phyloP scores from a whole-genome alignment of 2,329 filamentous ascomycete species.

The Epichloe brachyelytri region DNA sequence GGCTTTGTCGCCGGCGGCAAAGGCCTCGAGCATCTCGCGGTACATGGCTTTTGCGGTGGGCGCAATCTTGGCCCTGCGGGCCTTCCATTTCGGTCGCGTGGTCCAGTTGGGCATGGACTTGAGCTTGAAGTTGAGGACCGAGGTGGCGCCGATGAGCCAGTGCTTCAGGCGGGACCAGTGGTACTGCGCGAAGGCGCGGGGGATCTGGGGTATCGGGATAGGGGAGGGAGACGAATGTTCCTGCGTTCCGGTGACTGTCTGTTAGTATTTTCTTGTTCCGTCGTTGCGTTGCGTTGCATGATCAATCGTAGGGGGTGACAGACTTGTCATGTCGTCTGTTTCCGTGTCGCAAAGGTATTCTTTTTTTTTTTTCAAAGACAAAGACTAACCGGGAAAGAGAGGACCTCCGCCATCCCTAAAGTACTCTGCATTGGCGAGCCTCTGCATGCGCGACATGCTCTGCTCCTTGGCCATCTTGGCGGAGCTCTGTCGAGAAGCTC shows the following conservation, averaged over 20 bases:
- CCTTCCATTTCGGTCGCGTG: constrained; percentile 29
- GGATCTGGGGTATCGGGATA: constrained; percentile 20
- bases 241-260: constrained; percentile 14
- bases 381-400: constrained; percentile 20
- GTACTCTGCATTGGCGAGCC: constrained; percentile 18
- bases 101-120: constrained; percentile 32
- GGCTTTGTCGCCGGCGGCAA: constrained; percentile 43
- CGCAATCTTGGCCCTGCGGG: constrained; percentile 27
- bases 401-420: constrained; percentile 21
- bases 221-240: constrained; percentile 33
- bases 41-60: constrained; percentile 48
- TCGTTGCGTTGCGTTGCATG: too few relatives aligned
- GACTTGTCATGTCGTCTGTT: too few relatives aligned
- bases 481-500: constrained; percentile 10
- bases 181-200: constrained; percentile 22
- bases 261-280: not conserved
- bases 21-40: constrained; percentile 44
- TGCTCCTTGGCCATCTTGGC: constrained; percentile 16
- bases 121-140: constrained; percentile 27
- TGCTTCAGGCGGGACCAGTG: constrained; percentile 23
- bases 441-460: constrained; percentile 20
- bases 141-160: constrained; percentile 21
- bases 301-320: too few relatives aligned
- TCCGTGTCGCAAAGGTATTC: too few relatives aligned
- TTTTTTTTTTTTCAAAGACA: too few relatives aligned